Conservation (phyloP, 2,329 filamentous ascomycete genomes). For the Stagonosporopsis cucurbitacearum region DNA sequence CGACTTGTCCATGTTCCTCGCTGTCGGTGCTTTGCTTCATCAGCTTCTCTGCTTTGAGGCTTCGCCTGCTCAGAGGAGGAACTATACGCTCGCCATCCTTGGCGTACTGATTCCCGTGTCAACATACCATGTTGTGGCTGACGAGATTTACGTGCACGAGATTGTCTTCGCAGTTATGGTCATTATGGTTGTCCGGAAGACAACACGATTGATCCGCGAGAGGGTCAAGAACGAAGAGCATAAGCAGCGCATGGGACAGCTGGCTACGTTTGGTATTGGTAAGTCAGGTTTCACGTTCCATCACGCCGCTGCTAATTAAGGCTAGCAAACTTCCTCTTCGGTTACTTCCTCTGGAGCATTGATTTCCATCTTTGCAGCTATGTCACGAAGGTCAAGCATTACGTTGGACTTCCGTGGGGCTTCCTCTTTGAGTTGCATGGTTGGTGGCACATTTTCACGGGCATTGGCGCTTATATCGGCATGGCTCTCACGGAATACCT, state of each 20-base stretch:
- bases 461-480: slow-evolving; percentile 57
- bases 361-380: slow-evolving; percentile 61
- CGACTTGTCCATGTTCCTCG: slow-evolving; percentile 65
- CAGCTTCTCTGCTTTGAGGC: slow-evolving; percentile 55
- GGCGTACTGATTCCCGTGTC: slow-evolving; percentile 42
- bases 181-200: slow-evolving; percentile 45
- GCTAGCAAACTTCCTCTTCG: slow-evolving; percentile 54
- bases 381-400: slow-evolving; percentile 55
- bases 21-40: slow-evolving; percentile 61
- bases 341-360: slow-evolving; percentile 64
- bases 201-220: slow-evolving; percentile 36
- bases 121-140: slow-evolving; percentile 46
- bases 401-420: slow-evolving; percentile 61
- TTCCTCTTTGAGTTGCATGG: slow-evolving; percentile 66
- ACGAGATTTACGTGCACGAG: slow-evolving; percentile 50
- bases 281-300: slow-evolving; percentile 8
- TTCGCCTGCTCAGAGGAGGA: slow-evolving; percentile 29
- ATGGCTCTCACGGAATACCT: slow-evolving; percentile 49
- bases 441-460: slow-evolving; percentile 70
- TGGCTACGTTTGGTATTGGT: slow-evolving; percentile 43
- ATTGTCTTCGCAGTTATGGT: slow-evolving; percentile 52
- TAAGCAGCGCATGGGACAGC: slow-evolving; percentile 28
- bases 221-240: slow-evolving; percentile 32
- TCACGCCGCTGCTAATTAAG: background rate
- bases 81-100: slow-evolving; percentile 36